Conservation (phyloP, 257 asterid species). For the Craterostigma plantagineum region DNA sequence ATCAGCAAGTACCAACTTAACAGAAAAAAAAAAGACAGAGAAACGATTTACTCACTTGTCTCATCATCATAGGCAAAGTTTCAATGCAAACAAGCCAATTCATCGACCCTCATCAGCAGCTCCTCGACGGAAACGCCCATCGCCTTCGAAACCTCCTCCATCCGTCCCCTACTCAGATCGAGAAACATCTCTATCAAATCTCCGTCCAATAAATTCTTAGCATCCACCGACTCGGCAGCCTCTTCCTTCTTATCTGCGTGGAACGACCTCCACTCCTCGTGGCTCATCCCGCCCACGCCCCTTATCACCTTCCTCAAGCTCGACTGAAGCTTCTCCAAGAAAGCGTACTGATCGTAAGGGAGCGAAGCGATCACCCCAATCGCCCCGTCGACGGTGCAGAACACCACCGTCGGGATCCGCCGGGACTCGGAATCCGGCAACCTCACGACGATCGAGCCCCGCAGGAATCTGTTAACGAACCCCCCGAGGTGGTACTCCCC, state of each 20-base stretch:
- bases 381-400: no score
- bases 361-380: slow-evolving; percentile 89
- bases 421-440: no score
- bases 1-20: no score
- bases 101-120: no score
- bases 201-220: no score
- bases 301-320: slow-evolving; percentile 69
- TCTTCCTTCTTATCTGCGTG: no score
- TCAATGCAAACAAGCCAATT: no score
- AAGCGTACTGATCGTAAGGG: slow-evolving; percentile 57
- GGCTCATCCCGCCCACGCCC: slow-evolving; percentile 93
- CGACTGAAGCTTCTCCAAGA: slow-evolving; percentile 69
- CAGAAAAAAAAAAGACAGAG: no score
- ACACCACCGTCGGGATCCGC: slow-evolving; percentile 96
- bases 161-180: slow-evolving; percentile 53
- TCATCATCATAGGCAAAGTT: no score
- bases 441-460: slow-evolving; percentile 93
- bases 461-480: slow-evolving; percentile 75
- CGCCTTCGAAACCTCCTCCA: slow-evolving; percentile 65
- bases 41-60: no score
- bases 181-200: slow-evolving; percentile 87
- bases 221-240: no score
- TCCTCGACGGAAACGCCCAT: slow-evolving; percentile 57
- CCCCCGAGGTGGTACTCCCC: slow-evolving; percentile 98
- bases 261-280: slow-evolving; percentile 94